Conservation (phyloP, 352 stramenopile genomes). For the Phytophthora parvispora region DNA sequence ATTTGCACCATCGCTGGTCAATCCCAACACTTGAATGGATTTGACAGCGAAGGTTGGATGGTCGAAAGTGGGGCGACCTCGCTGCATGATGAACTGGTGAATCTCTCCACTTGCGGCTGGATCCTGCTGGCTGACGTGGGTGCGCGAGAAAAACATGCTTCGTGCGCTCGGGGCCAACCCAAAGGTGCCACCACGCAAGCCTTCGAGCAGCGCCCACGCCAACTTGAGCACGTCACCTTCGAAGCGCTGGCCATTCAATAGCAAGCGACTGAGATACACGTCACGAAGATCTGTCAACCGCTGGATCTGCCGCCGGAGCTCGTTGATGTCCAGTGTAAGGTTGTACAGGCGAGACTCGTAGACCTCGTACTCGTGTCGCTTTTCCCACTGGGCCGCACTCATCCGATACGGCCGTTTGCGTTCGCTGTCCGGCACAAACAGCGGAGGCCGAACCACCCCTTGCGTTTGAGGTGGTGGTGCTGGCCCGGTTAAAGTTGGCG, state of each 20-base stretch:
- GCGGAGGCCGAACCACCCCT: not conserved
- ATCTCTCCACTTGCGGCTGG: slow-evolving; percentile 13
- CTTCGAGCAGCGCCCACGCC: slow-evolving; percentile 21
- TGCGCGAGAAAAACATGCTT: slow-evolving; percentile 23
- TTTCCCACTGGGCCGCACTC: slow-evolving; percentile 20
- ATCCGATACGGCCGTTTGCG: slow-evolving; percentile 22
- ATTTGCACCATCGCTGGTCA: not conserved
- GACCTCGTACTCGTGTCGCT: slow-evolving; percentile 7
- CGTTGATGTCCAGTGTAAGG: slow-evolving; percentile 42
- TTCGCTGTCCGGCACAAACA: slow-evolving; percentile 12
- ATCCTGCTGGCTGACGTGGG: slow-evolving; percentile 15
- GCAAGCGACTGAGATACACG: slow-evolving; percentile 9
- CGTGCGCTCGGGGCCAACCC: slow-evolving; percentile 11
- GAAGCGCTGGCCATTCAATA: slow-evolving; percentile 25
- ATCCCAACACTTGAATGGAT: slow-evolving; percentile 28
- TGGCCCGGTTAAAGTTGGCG: not conserved
- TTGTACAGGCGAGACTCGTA: slow-evolving; percentile 35
- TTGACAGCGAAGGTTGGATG: slow-evolving; percentile 16
- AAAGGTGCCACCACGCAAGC: slow-evolving; percentile 6
- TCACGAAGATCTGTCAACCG: slow-evolving; percentile 22
- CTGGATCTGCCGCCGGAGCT: slow-evolving; percentile 35
- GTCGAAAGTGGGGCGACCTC: slow-evolving; percentile 33
- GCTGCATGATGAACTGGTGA: slow-evolving; percentile 42
- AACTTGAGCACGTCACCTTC: slow-evolving; percentile 26
- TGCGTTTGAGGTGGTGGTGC: not conserved